Evolutionary conservation across 305 asterid species (phyloP), one percentile per base, ranked within the genome.

Genomic region (Fraxinus nigra): DNA sequence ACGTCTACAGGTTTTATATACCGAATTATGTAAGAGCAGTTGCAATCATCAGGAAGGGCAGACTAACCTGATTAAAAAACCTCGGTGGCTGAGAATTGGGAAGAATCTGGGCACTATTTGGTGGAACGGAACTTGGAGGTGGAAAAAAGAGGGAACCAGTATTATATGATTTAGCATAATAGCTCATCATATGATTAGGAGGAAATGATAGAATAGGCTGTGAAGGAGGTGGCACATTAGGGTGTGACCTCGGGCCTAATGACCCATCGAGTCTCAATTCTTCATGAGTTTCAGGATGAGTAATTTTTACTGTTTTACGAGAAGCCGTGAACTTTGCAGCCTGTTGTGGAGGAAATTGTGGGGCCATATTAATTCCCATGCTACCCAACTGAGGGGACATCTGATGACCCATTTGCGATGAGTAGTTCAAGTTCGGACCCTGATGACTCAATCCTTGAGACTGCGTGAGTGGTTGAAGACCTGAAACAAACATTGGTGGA

Each of bases 391-490:
- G 98, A n/a, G 90, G 89, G 74, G 92, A 82, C 73, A 92, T 75
- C 85, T 85, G 88, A 81, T 78, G 98, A 70, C 90, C 90, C 91
- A 94, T 89, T 82, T 88, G 97, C 51, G 97, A 77, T 30, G 97
- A 78, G 85, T 87, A 93, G 83, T 86, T 87, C 84, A 92, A 61
- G 70, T 22, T 79, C 80, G 90, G 98, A 22, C 95, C 93, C 84
- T 89, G 97, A 90, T 93, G 98, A 82, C 92, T 86, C 87, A 94
- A 85, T 75, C 95, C 97, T 81, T 91, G 98, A 30, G 97, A 59
- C 86, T 89, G 97, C 93, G 89, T 92, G 84, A n/a, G 95, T 69
- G 92, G 91, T 85, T 86, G 97, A 84, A 89, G 91, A 82, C 95
- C 90, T 77, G 93, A 80, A 85, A 92, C 87, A 89, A 87, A 94